These are phyloP conservation scores for Colletotrichum sidae DNA, from an alignment of 2,329 filamentous ascomycete species.

Conservation along the genomic window DNA sequence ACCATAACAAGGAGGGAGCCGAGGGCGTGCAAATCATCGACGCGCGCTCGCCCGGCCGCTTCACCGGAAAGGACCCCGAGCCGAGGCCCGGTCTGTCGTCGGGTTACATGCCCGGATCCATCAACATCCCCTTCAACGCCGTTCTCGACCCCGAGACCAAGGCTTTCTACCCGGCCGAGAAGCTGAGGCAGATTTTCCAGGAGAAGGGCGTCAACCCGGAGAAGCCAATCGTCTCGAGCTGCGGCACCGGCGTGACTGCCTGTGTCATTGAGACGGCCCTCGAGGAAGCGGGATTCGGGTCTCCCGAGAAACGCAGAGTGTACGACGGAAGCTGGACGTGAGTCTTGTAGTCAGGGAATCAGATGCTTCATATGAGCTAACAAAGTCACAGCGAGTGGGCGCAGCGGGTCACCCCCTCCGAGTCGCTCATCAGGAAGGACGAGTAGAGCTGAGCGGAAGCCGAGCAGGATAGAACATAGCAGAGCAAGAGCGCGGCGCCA, in stretches of 20 bases:
- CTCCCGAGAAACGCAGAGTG: constrained; percentile 74
- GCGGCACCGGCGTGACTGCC: constrained; percentile 94
- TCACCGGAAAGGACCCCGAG: constrained; percentile 85
- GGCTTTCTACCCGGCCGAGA: constrained; percentile 76
- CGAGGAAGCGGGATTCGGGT: constrained; percentile 79
- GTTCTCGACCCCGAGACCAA: constrained; percentile 88
- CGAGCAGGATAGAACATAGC: background rate
- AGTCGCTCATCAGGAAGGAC: constrained; percentile 71
- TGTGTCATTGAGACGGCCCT: constrained; percentile 90
- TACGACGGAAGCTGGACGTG: constrained; percentile 99
- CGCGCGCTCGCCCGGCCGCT: constrained; percentile 83
- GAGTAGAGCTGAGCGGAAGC: constrained; percentile 41
- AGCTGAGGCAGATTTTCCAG: constrained; percentile 81
- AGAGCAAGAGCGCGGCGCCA: background rate
- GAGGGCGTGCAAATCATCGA: constrained; percentile 91
- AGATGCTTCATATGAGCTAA: constrained; percentile 12
- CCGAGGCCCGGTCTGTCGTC: constrained; percentile 87
- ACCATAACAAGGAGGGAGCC: constrained; percentile 83
- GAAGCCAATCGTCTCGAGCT: constrained; percentile 87
- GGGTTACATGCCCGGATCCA: constrained; percentile 91
- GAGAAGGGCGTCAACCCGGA: constrained; percentile 82
- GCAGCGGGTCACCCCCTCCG: constrained; percentile 70
- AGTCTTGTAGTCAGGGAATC: constrained; percentile 54
- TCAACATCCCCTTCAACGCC: constrained; percentile 82
- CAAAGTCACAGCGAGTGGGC: constrained; percentile 70